Evolutionary conservation across 345 rosid species (phyloP).

Genomic region (Arabis alpina): DNA sequence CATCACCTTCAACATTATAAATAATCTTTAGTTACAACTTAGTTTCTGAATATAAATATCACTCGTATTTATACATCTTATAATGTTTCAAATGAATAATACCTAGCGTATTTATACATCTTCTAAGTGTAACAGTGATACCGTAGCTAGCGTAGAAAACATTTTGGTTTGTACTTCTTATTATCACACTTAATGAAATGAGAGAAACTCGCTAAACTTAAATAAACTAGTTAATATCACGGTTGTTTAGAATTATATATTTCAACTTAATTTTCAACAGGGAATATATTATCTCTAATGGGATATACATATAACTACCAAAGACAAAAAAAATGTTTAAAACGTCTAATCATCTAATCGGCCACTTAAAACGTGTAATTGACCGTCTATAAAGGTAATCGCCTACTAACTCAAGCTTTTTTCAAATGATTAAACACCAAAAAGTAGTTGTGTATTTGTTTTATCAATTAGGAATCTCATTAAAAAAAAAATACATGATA

Average conservation of each 20-base stretch:
- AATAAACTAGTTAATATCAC: no score
- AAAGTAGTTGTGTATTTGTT: not conserved
- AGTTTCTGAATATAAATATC: conserved; percentile 8
- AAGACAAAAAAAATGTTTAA: not conserved
- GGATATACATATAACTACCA: not conserved
- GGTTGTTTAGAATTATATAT: not conserved
- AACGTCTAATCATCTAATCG: conserved; percentile 1
- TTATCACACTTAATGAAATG: not conserved
- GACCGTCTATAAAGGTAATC: not conserved
- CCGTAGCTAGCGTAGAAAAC: not conserved
- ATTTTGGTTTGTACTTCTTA: not conserved
- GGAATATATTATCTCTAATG: not conserved
- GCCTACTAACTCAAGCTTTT: not conserved
- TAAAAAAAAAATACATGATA: no score
- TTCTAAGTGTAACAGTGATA: not conserved
- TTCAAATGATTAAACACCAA: not conserved
- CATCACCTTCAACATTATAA: conserved; percentile 30
- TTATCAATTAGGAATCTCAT: not conserved
- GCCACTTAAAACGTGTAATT: not conserved
- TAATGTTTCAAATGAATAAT: not conserved
- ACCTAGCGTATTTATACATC: not conserved
- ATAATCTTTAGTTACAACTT: not conserved
- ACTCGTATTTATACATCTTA: not conserved
- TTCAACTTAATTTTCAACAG: not conserved
- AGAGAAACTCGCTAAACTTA: not conserved